Evolutionary conservation across 371 early-diverging fungal genomes (phyloP), one percentile per base, ranked within the genome.

Genomic region (Circinella minor): DNA sequence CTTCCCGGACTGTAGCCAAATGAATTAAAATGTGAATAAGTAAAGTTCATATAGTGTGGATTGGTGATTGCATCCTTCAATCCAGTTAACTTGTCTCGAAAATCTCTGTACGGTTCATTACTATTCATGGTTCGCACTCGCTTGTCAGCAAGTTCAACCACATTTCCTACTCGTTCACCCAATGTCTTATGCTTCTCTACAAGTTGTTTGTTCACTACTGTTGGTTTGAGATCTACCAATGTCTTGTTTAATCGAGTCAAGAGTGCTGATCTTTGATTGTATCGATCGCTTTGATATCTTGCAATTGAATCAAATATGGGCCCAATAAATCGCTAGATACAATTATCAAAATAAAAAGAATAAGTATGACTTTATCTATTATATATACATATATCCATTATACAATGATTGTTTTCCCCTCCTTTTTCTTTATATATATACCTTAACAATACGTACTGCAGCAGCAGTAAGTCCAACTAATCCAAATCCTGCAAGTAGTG

Each of bases 391-490:
- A 27, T 27, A 27, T 27, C 27, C 27, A 27, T 27, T 27, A 0
- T 27, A 27, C 27, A 27, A 27, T 27, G 27, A 27, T 27, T 27
- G 27, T 27, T 27, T 27, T 2, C 27, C 27, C 27, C 27, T 27
- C 2, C 27, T 27, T 27, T 27, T 27, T 43, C 1, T 43, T 9
- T 43, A 43, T 43, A 43, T 43, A 43, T 43, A 57, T 85, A 85
- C 85, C 74, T 74, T 81, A 48, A 85, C 69, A 37, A 80, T 38
- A 36, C 78, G 75, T 66, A 82, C 48, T 4, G 81, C 61, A 48
- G 74, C 76, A n/a, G 83, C 80, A 61, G 81, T 78, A 39, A 78
- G 13, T 20, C 83, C 80, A 8, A 82, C 76, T 10, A 80, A 75
- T 13, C 83, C 75, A 65, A 82, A 69, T 13, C 81, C 82, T 15